These are phyloP conservation scores for Yamadazyma sp. DNA, from an alignment of 1,139 yeast species.

Conservation along the genomic window DNA sequence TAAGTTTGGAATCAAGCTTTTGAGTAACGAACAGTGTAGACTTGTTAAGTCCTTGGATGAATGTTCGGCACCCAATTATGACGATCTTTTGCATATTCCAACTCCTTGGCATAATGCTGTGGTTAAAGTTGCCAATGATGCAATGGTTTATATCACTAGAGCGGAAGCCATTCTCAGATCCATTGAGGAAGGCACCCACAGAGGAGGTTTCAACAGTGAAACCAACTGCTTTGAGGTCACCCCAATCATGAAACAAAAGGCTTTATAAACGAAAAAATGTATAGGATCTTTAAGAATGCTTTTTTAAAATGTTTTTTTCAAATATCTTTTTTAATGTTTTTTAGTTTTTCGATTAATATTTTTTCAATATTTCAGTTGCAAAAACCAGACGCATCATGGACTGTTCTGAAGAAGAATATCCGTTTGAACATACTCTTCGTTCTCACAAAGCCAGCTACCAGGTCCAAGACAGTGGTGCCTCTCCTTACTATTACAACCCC, in stretches of 20 bases:
- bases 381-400: too few relatives aligned
- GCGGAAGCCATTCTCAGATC: conserved; percentile 26
- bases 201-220: conserved; percentile 12
- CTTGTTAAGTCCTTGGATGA: conserved; percentile 31
- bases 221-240: conserved; percentile 6
- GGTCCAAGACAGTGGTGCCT: too few relatives aligned
- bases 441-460: too few relatives aligned
- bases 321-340: neutral
- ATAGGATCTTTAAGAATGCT: too few relatives aligned
- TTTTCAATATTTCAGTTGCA: too few relatives aligned
- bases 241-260: neutral
- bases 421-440: too few relatives aligned
- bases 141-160: conserved; percentile 27
- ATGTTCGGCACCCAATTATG: conserved; percentile 25
- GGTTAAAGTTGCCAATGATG: conserved; percentile 36
- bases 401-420: too few relatives aligned
- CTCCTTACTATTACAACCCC: too few relatives aligned
- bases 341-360: too few relatives aligned
- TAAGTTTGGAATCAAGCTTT: conserved; percentile 54
- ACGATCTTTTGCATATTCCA: conserved; percentile 59
- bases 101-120: conserved; percentile 68
- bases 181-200: conserved; percentile 20
- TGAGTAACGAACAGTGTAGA: conserved; percentile 43
- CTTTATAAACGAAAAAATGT: neutral
- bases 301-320: too few relatives aligned